These are phyloP conservation scores for Maudiozyma saulgeensis DNA, from an alignment of 805 yeast genomes.

Conservation along the genomic window DNA sequence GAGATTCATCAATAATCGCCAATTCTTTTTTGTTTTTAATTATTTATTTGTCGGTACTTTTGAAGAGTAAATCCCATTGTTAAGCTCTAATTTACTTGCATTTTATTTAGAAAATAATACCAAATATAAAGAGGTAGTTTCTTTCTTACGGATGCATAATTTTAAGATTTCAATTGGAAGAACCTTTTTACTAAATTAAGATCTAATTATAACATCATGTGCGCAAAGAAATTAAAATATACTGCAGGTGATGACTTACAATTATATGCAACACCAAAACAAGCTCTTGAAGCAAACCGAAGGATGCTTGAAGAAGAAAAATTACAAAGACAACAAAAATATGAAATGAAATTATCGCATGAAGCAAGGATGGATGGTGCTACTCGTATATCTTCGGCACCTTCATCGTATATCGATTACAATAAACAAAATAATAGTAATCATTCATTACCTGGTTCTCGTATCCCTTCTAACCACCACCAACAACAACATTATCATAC, in stretches of 20 bases:
- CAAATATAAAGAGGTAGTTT: too few species aligned
- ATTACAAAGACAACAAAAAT: constrained; percentile 17
- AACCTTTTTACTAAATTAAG: neutral
- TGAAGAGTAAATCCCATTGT: too few species aligned
- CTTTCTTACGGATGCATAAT: too few species aligned
- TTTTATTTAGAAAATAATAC: too few species aligned
- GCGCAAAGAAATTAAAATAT: constrained; percentile 25
- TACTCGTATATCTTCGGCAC: constrained; percentile 15
- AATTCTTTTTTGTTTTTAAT: too few species aligned
- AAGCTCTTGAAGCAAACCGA: constrained; percentile 25
- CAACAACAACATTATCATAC: neutral
- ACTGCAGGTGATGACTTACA: constrained; percentile 29
- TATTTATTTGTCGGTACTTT: too few species aligned
- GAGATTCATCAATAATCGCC: too few species aligned
- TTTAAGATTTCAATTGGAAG: too few species aligned
- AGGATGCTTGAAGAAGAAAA: constrained; percentile 21
- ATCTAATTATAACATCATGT: constrained; percentile 10
- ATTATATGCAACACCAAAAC: constrained; percentile 30
- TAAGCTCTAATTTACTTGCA: too few species aligned
- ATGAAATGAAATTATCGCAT: constrained; percentile 5
- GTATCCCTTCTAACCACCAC: neutral
- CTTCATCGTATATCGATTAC: constrained; percentile 4
- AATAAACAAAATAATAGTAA: neutral
- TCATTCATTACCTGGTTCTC: neutral
- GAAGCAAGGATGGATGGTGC: constrained; percentile 6